These are phyloP conservation scores for Monosporozyma solicola DNA, from an alignment of 805 yeast genomes.

Conservation along the genomic window DNA sequence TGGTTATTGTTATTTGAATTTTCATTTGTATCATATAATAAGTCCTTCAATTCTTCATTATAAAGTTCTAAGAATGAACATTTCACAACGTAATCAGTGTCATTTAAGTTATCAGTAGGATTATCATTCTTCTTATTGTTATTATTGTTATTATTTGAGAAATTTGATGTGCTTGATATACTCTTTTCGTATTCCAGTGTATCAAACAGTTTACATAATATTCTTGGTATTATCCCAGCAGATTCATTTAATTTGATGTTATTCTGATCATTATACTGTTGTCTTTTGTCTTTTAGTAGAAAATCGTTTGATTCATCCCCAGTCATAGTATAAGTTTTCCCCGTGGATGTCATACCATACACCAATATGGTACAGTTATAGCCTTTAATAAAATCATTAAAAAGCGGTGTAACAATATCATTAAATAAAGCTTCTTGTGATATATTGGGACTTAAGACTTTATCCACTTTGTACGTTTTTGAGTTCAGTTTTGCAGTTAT, in stretches of 20 bases:
- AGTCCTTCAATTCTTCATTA: slow-evolving; percentile 76
- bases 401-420: slow-evolving; percentile 53
- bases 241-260: slow-evolving; percentile 33
- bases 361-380: slow-evolving; percentile 78
- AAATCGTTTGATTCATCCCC: slow-evolving; percentile 38
- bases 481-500: slow-evolving; percentile 34
- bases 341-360: slow-evolving; percentile 90
- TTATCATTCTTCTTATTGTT: not conserved
- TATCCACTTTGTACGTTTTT: slow-evolving; percentile 65
- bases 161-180: slow-evolving; percentile 5
- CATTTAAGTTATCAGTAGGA: not conserved
- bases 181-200: slow-evolving; percentile 30
- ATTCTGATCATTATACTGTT: not conserved
- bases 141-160: slow-evolving; percentile 2
- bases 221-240: slow-evolving; percentile 63
- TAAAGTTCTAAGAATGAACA: slow-evolving; percentile 79
- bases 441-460: slow-evolving; percentile 74
- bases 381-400: slow-evolving; percentile 62
- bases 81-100: slow-evolving; percentile 52
- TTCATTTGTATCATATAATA: slow-evolving; percentile 34
- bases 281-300: not conserved
- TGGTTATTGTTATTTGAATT: not conserved
- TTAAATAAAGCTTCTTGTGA: slow-evolving; percentile 62
- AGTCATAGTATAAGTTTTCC: slow-evolving; percentile 74
- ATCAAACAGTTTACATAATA: slow-evolving; percentile 47